Percentiles rank a stretch among this genome's conserved stretches.
phyloP scores from a whole-genome alignment of 2,329 filamentous ascomycete species.

The Aspergillus fructus region DNA sequence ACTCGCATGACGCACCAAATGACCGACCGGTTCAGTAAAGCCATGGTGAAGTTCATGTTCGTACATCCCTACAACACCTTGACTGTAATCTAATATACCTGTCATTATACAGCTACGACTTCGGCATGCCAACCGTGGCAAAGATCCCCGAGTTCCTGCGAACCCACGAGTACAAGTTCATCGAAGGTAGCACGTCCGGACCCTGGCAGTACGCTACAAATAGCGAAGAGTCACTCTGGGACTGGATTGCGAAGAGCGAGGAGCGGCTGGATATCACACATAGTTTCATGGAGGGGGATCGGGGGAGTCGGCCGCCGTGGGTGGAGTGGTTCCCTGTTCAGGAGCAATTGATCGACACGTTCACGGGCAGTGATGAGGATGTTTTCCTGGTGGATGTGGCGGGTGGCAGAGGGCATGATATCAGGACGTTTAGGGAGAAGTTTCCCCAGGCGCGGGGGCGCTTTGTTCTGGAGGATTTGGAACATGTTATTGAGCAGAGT shows the following conservation, averaged over 20 bases:
- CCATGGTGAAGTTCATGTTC: conserved; percentile 16
- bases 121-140: conserved; percentile 6
- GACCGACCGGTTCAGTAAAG: conserved; percentile 7
- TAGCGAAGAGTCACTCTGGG: not conserved
- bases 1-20: conserved; percentile 17
- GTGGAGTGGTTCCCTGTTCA: conserved; percentile 15
- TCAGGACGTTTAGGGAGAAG: not conserved
- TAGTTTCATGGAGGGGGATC: conserved; percentile 14
- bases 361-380: not conserved
- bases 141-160: conserved; percentile 16
- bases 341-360: not conserved
- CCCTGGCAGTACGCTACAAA: conserved; percentile 17
- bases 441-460: conserved; percentile 2
- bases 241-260: conserved; percentile 6
- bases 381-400: conserved; percentile 13
- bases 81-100: not conserved
- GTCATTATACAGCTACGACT: conserved; percentile 10
- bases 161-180: conserved; percentile 7
- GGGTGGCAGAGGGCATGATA: conserved; percentile 10
- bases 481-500: conserved; percentile 5
- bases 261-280: not conserved
- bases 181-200: conserved; percentile 5
- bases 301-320: conserved; percentile 9
- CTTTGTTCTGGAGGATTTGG: conserved; percentile 10
- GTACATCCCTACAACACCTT: no score